A percentile compares a stretch with the other conserved stretches of the same genome.
Conservation (phyloP, 345 rosid genomes). For the Linum lewisii region DNA sequence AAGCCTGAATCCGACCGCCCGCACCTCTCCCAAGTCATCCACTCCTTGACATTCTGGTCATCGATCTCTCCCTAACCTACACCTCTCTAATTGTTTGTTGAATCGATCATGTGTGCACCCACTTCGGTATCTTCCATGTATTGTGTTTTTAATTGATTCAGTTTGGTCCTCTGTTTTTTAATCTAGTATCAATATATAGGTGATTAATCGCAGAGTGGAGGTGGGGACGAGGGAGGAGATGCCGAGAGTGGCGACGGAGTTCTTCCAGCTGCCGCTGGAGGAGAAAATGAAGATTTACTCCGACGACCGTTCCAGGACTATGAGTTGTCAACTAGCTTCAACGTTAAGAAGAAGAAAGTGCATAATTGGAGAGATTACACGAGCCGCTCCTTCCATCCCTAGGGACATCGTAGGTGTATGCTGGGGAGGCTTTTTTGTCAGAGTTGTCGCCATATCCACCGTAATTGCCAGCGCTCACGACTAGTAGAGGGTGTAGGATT, state of each 20-base stretch:
- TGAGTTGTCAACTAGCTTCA: constrained; percentile 77
- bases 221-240: constrained; percentile 29
- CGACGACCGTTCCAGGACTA: constrained; percentile 70
- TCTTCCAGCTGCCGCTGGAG: constrained; percentile 57
- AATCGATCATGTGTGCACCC: constrained; percentile 43
- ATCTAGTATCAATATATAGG: constrained; percentile 28
- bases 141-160: neutral
- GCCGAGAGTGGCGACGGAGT: constrained; percentile 40
- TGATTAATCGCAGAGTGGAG: constrained; percentile 54
- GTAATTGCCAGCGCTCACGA: too few species aligned
- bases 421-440: too few species aligned
- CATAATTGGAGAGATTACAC: constrained; percentile 89
- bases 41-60: constrained; percentile 45
- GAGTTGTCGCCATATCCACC: too few species aligned
- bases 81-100: constrained; percentile 30
- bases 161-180: neutral
- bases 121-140: constrained; percentile 72
- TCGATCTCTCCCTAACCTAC: constrained; percentile 49
- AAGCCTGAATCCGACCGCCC: constrained; percentile 69
- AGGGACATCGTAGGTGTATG: too few species aligned
- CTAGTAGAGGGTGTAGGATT: too few species aligned
- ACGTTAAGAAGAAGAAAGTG: constrained; percentile 64
- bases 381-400: constrained; percentile 76
- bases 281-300: constrained; percentile 83
- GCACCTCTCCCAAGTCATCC: constrained; percentile 41